Conservation (phyloP, 140 eudicot species). For the Oenanthe javanica region DNA sequence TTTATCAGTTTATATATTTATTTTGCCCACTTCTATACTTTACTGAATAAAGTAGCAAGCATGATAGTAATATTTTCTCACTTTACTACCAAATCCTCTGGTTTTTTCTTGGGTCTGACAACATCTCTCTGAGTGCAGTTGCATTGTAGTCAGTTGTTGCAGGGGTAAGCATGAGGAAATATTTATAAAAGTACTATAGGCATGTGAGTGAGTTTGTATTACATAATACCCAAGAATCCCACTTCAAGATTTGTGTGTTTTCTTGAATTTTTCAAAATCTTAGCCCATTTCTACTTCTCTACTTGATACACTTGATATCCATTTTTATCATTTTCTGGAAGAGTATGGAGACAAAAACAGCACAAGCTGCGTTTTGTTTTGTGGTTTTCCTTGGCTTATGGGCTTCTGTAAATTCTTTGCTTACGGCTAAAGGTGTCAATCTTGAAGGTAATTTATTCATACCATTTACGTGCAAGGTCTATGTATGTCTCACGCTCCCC, state of each 20-base stretch:
- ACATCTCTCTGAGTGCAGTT: slow-evolving; percentile 33
- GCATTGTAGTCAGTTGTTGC: slow-evolving; percentile 20
- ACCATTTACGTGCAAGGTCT: background rate
- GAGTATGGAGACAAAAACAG: slow-evolving; percentile 18
- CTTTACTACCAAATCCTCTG: slow-evolving; percentile 31
- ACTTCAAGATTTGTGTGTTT: slow-evolving; percentile 19
- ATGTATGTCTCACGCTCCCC: background rate
- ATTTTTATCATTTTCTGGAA: slow-evolving; percentile 6
- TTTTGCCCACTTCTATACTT: slow-evolving; percentile 20
- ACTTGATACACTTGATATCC: background rate
- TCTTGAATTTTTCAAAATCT: slow-evolving; percentile 14
- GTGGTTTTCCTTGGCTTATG: slow-evolving; percentile 37
- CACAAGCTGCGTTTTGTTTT: slow-evolving; percentile 22
- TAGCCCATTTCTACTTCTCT: slow-evolving; percentile 4
- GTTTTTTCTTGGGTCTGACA: slow-evolving; percentile 45
- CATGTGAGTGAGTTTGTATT: slow-evolving; percentile 23
- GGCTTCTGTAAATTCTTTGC: slow-evolving; percentile 48
- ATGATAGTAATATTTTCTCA: slow-evolving; percentile 34
- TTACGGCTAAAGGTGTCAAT: slow-evolving; percentile 88
- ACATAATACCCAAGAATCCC: slow-evolving; percentile 14
- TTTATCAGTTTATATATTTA: slow-evolving; percentile 20
- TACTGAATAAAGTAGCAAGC: slow-evolving; percentile 52
- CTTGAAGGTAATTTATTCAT: slow-evolving; percentile 52
- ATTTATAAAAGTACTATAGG: slow-evolving; percentile 9
- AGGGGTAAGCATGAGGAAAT: slow-evolving; percentile 25